Percentiles rank a stretch among this genome's conserved stretches.
phyloP scores from a whole-genome alignment of 1,139 yeast genomes.

The Candida smagusa region DNA sequence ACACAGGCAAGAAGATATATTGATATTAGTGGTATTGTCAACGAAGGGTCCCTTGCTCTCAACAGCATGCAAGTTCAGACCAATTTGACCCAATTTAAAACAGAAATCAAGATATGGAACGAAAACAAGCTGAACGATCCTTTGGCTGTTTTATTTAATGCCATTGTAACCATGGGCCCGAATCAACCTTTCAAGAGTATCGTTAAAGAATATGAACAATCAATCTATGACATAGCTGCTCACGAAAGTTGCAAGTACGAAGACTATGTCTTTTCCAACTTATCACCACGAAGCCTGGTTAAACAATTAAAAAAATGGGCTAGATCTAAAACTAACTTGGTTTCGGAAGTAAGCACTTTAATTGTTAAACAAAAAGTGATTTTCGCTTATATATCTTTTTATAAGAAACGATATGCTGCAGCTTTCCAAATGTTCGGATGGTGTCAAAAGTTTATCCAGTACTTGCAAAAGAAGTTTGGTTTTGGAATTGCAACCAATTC shows the following conservation, averaged over 20 bases:
- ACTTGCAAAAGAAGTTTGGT: slow-evolving; percentile 8
- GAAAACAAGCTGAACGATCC: slow-evolving; percentile 1
- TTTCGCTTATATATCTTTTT: slow-evolving; percentile 15
- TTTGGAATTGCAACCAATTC: slow-evolving; percentile 10
- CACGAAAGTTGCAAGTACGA: too few relatives aligned
- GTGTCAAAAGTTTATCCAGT: slow-evolving; percentile 16
- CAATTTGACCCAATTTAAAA: slow-evolving; percentile 1
- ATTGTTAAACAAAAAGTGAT: slow-evolving; percentile 16
- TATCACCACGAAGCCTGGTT: slow-evolving; percentile 10
- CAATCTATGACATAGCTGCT: slow-evolving; percentile 3
- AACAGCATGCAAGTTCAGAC: slow-evolving; percentile 6
- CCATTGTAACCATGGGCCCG: slow-evolving; percentile 21
- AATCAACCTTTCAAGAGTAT: slow-evolving; percentile 17
- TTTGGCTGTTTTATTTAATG: slow-evolving; percentile 11
- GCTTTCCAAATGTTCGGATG: slow-evolving; percentile 18
- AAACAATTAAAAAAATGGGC: slow-evolving; percentile 13
- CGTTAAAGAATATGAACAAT: slow-evolving; percentile 2
- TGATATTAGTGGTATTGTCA: slow-evolving; percentile 7
- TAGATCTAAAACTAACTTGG: neutral
- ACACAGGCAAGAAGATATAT: slow-evolving; percentile 19
- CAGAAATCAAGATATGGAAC: neutral
- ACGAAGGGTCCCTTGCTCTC: slow-evolving; percentile 6
- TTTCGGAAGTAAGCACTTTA: slow-evolving; percentile 7
- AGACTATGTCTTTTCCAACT: too few relatives aligned
- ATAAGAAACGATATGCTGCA: slow-evolving; percentile 6